These are phyloP conservation scores for Dactylella cylindrospora DNA, from an alignment of 2,329 filamentous ascomycete species.

Conservation along the genomic window DNA sequence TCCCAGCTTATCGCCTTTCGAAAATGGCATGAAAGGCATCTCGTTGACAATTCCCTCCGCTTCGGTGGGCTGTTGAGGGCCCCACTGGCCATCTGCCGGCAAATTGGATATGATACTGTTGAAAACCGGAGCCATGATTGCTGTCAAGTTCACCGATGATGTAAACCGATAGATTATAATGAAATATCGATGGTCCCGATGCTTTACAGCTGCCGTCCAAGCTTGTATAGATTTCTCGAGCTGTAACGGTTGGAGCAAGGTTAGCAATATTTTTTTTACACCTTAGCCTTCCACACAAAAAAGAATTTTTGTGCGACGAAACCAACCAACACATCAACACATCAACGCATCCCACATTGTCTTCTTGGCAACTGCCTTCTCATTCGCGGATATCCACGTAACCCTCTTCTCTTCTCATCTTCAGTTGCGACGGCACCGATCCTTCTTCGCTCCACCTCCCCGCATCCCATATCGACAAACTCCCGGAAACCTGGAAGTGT, in stretches of 20 bases:
- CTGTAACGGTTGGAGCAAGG: slow-evolving; percentile 13
- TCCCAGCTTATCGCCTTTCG: slow-evolving; percentile 96
- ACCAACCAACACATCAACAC: slow-evolving; percentile 44
- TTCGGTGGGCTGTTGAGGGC: slow-evolving; percentile 70
- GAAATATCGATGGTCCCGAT: too few relatives aligned
- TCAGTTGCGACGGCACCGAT: slow-evolving; percentile 10
- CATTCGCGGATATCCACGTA: slow-evolving; percentile 43
- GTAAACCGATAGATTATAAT: not conserved
- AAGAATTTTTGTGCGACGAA: slow-evolving; percentile 37
- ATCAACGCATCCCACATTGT: not conserved
- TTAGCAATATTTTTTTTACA: slow-evolving; percentile 4
- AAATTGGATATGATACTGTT: slow-evolving; percentile 28
- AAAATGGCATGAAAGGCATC: slow-evolving; percentile 96
- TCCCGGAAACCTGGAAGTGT: slow-evolving; percentile 7
- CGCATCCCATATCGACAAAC: not conserved
- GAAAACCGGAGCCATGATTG: slow-evolving; percentile 34
- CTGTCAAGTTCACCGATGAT: not conserved
- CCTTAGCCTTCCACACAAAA: slow-evolving; percentile 5
- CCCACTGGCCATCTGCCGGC: slow-evolving; percentile 63
- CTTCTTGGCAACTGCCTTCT: slow-evolving; percentile 21
- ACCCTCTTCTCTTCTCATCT: slow-evolving; percentile 37
- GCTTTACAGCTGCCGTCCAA: too few relatives aligned
- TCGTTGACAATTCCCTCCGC: slow-evolving; percentile 84
- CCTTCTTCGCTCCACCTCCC: not conserved
- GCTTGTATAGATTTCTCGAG: not conserved